These are phyloP conservation scores for Medicago arabica DNA, from an alignment of 306 rosid species.

Conservation along the genomic window DNA sequence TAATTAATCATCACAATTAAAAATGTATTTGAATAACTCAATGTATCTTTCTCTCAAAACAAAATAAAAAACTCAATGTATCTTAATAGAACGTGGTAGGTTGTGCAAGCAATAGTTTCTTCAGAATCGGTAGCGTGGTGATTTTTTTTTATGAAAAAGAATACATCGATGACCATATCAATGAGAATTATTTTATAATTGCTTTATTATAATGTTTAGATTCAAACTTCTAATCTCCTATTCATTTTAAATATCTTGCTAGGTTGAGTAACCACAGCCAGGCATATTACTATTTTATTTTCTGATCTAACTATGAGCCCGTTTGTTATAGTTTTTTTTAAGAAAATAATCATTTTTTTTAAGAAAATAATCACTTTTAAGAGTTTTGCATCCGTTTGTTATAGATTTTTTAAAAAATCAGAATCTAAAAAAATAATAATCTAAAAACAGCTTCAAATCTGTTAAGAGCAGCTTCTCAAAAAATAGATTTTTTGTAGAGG, in stretches of 20 bases:
- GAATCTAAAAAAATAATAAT: no score
- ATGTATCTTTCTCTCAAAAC: not conserved
- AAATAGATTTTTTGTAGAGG: no score
- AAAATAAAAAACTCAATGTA: not conserved
- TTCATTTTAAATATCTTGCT: not conserved
- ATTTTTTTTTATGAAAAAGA: not conserved
- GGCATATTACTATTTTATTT: not conserved
- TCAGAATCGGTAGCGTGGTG: not conserved
- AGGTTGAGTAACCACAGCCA: not conserved
- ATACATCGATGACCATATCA: not conserved
- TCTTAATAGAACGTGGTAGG: not conserved
- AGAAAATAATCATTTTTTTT: no score
- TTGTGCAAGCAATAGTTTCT: not conserved
- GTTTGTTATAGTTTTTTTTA: no score
- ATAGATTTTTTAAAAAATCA: no score
- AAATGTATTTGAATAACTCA: not conserved
- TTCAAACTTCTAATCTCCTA: conserved; percentile 4
- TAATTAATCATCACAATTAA: not conserved
- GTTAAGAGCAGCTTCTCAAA: no score
- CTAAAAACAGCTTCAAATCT: no score
- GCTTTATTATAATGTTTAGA: no score
- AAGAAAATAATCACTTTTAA: no score
- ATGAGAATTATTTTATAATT: not conserved
- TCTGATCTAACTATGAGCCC: not conserved
- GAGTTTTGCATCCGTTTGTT: no score